phyloP scores from a whole-genome alignment of 106 monocot species.

The Platanthera guangdongensis region DNA sequence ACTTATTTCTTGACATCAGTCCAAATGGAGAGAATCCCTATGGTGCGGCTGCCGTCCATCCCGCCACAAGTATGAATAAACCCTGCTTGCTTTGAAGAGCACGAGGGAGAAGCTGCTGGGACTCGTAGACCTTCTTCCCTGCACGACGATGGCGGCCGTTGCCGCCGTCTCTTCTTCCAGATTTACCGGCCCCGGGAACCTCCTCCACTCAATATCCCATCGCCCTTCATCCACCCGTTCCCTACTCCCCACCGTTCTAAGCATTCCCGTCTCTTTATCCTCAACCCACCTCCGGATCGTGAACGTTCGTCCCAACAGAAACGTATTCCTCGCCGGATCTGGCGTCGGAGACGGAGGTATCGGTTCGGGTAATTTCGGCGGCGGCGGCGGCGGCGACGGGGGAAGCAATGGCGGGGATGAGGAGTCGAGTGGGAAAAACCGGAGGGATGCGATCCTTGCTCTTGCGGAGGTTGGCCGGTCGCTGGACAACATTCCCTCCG shows the following conservation, averaged over 20 bases:
- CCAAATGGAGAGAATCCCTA: neutral
- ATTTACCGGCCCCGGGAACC: slow-evolving; percentile 1
- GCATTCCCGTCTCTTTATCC: neutral
- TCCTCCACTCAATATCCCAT: slow-evolving; percentile 2
- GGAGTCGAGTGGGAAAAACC: slow-evolving; percentile 33
- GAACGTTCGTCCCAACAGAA: neutral
- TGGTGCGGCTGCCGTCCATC: slow-evolving; percentile 6
- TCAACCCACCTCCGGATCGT: slow-evolving; percentile 10
- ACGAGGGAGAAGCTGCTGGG: too few relatives aligned
- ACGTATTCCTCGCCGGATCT: slow-evolving; percentile 6
- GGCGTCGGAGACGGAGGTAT: slow-evolving; percentile 13
- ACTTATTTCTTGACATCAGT: neutral
- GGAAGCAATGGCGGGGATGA: slow-evolving; percentile 18
- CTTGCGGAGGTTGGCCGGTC: slow-evolving; percentile 44
- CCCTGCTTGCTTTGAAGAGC: neutral
- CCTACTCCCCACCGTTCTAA: neutral
- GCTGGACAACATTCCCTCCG: slow-evolving; percentile 52
- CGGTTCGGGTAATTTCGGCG: slow-evolving; percentile 8
- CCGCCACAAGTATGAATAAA: neutral
- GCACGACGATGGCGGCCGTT: neutral
- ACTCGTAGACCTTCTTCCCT: neutral
- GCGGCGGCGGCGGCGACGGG: slow-evolving; percentile 24
- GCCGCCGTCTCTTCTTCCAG: slow-evolving; percentile 5
- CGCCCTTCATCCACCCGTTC: neutral
- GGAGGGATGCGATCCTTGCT: slow-evolving; percentile 41